Evolutionary conservation across 805 yeast genomes (phyloP).

Genomic region (Saccharomyces mikatae): DNA sequence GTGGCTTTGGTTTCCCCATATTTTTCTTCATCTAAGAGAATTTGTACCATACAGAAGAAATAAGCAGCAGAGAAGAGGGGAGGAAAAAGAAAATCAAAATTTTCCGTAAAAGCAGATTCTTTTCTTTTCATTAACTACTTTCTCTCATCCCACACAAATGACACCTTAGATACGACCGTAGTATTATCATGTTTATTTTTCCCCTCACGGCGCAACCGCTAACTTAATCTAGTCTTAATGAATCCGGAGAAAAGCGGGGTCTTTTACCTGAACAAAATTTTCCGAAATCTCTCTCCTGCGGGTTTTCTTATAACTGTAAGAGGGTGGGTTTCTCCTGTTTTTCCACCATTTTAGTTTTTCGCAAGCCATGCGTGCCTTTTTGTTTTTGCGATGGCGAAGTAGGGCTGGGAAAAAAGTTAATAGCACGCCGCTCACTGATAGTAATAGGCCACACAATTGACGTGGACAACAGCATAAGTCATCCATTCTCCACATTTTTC

Average conservation of each 20-base stretch:
- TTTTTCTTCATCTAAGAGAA: neutral
- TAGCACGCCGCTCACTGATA: neutral
- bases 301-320: neutral
- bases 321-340: neutral
- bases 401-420: neutral
- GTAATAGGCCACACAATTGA: neutral
- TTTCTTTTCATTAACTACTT: neutral
- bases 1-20: neutral
- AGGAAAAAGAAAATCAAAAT: neutral
- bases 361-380: neutral
- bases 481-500: neutral
- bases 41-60: neutral
- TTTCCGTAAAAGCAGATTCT: neutral
- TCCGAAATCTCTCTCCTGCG: neutral
- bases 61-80: neutral
- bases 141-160: neutral
- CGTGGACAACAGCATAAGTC: neutral
- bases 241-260: neutral
- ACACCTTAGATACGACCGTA: neutral
- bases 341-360: neutral
- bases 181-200: neutral
- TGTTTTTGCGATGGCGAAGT: neutral
- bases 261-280: neutral
- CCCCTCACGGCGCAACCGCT: neutral
- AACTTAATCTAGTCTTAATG: neutral